These are phyloP conservation scores for Saturnispora sanitii DNA, from an alignment of 805 yeast species.

Conservation along the genomic window DNA sequence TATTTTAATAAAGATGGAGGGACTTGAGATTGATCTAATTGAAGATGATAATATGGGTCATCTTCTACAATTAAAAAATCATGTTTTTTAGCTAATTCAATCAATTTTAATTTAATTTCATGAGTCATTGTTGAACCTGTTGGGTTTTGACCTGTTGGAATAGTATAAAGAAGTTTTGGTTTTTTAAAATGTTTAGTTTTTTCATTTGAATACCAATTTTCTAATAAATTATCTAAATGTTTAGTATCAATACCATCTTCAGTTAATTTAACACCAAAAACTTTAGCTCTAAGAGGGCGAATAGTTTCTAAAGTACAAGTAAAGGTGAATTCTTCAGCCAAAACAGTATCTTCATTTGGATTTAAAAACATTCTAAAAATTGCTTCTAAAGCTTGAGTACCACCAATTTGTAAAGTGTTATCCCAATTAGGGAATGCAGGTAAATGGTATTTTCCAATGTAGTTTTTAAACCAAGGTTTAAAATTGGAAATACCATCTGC, in stretches of 20 bases:
- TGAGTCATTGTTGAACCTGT: conserved; percentile 58
- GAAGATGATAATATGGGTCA: conserved; percentile 78
- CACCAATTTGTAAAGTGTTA: conserved; percentile 62
- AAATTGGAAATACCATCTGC: conserved; percentile 40
- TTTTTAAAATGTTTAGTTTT: conserved; percentile 25
- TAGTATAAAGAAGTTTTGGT: conserved; percentile 57
- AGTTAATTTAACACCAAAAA: conserved; percentile 73
- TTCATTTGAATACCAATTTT: conserved; percentile 54
- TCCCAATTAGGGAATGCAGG: conserved; percentile 58
- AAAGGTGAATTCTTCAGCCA: conserved; percentile 77
- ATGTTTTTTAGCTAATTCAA: conserved; percentile 53
- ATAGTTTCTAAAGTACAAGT: conserved; percentile 80
- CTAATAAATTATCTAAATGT: conserved; percentile 49
- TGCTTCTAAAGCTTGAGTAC: conserved; percentile 86
- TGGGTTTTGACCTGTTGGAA: conserved; percentile 82
- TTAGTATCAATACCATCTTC: conserved; percentile 69
- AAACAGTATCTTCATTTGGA: conserved; percentile 65
- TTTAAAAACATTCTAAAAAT: conserved; percentile 65
- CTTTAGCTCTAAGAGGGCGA: conserved; percentile 55
- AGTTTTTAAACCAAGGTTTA: conserved; percentile 32
- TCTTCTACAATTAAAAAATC: conserved; percentile 70
- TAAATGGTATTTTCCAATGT: conserved; percentile 34
- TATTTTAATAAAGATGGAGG: conserved; percentile 56
- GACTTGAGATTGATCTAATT: conserved; percentile 36
- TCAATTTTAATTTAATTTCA: conserved; percentile 48